A percentile compares a stretch with the other conserved stretches of the same genome.
phyloP scores from a whole-genome alignment of 148 eudicot genomes.

The Rhododendron mucronatum region DNA sequence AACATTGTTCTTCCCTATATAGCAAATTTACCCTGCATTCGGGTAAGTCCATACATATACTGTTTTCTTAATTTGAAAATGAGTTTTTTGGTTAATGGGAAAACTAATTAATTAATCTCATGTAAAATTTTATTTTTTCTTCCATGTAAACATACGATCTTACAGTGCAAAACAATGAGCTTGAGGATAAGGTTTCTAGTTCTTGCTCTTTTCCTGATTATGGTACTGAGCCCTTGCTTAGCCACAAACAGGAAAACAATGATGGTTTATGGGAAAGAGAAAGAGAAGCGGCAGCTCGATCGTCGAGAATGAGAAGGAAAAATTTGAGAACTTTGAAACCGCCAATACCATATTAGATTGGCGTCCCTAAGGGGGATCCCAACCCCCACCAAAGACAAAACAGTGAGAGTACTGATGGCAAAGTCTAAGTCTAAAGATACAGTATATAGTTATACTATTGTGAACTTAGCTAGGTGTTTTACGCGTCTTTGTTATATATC shows the following conservation, averaged over 20 bases:
- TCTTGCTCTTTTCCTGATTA: constrained; percentile 3
- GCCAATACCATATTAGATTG: no score
- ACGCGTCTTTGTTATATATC: not conserved
- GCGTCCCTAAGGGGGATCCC: rapidly evolving
- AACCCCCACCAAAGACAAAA: no score
- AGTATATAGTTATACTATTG: no score
- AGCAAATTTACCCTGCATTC: not conserved
- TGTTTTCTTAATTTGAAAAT: not conserved
- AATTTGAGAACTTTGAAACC: not conserved
- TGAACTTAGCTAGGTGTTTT: not conserved
- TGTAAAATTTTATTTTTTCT: not conserved
- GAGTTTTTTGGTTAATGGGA: not conserved
- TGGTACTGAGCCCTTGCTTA: constrained; percentile 10
- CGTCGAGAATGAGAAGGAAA: not conserved
- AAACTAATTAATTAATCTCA: not conserved
- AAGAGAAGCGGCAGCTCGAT: not conserved
- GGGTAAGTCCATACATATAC: not conserved
- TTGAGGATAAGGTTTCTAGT: constrained; percentile 6
- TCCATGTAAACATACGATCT: not conserved
- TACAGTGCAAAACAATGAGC: not conserved
- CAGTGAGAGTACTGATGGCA: not conserved
- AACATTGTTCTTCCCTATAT: not conserved
- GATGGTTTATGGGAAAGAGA: not conserved
- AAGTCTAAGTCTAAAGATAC: not conserved
- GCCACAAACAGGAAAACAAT: not conserved